These are phyloP conservation scores for Amanita pseudoporphyria DNA, from an alignment of 768 basidiomycete genomes.

Conservation along the genomic window DNA sequence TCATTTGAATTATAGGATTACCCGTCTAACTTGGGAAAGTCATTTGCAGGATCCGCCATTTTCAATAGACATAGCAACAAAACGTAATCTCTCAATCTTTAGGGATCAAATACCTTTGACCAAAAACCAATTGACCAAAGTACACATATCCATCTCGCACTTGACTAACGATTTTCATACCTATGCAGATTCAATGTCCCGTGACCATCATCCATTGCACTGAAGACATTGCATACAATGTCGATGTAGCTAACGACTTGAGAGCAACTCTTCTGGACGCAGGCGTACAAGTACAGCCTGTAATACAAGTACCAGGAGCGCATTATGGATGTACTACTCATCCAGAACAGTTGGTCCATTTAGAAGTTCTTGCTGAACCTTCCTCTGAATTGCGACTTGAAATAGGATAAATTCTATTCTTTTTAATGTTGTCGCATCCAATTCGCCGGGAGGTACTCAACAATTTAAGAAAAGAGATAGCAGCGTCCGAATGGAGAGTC, in stretches of 20 bases:
- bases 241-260: slow-evolving; percentile 15
- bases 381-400: not conserved
- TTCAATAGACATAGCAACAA: not conserved
- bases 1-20: not conserved
- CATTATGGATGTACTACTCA: slow-evolving; percentile 20
- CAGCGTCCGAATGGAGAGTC: not conserved
- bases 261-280: slow-evolving; percentile 12
- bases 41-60: too few species aligned
- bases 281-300: slow-evolving; percentile 12
- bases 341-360: slow-evolving; percentile 15
- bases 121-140: slow-evolving; percentile 12
- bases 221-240: slow-evolving; percentile 21
- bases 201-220: slow-evolving; percentile 21
- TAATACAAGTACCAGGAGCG: slow-evolving; percentile 19
- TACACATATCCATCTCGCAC: slow-evolving; percentile 5
- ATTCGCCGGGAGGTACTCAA: not conserved
- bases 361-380: not conserved
- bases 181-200: slow-evolving; percentile 17
- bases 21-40: not conserved
- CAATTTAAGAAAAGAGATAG: not conserved
- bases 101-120: slow-evolving; percentile 5
- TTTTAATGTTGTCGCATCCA: not conserved
- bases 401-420: not conserved
- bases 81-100: not conserved
- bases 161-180: not conserved